Conservation (phyloP, 148 eudicot species). For the Amaranthus palmeri region DNA sequence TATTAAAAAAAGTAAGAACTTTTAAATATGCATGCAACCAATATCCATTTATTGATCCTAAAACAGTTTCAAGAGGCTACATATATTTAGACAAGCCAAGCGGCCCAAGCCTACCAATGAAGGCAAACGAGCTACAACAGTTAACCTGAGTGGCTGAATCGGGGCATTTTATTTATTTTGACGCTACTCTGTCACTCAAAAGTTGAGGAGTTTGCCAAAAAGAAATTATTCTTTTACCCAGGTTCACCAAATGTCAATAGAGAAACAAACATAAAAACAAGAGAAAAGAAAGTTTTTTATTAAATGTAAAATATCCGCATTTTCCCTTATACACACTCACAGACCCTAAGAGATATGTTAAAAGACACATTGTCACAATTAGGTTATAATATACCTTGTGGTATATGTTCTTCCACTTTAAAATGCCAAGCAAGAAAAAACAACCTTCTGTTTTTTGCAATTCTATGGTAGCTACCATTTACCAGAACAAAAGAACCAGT, state of each 20-base stretch:
- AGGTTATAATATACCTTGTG: background rate
- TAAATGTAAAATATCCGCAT: background rate
- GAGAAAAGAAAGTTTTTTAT: too few species aligned
- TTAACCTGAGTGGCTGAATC: background rate
- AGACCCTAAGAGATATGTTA: background rate
- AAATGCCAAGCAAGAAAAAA: background rate
- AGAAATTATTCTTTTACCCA: background rate
- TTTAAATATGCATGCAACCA: background rate
- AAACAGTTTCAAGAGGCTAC: background rate
- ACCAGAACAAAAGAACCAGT: background rate
- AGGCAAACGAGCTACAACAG: background rate
- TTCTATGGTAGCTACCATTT: background rate
- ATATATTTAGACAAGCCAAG: background rate
- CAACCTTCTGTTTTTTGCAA: background rate
- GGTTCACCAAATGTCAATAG: background rate
- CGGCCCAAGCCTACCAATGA: background rate
- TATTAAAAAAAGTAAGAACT: too few species aligned
- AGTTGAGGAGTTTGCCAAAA: background rate
- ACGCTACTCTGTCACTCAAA: background rate
- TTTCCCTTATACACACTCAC: too few species aligned
- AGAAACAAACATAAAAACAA: background rate
- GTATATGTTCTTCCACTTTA: background rate
- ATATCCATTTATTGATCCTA: background rate
- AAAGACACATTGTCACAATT: background rate
- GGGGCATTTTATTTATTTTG: background rate